Conservation (phyloP, 2,329 filamentous ascomycete species). For the Fusarium sp. region DNA sequence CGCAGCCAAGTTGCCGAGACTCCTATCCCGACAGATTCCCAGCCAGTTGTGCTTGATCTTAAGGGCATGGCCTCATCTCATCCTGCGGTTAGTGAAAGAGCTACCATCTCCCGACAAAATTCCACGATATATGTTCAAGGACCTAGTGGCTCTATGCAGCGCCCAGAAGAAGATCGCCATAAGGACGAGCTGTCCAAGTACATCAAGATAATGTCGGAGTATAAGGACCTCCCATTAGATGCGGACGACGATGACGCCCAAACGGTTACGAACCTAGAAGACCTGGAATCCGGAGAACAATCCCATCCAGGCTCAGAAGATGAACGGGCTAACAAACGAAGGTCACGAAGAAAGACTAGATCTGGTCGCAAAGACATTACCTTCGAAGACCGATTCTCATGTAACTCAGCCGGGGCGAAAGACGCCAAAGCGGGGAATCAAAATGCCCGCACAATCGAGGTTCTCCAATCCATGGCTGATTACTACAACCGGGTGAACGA, state of each 20-base stretch:
- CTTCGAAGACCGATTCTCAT: conserved; percentile 65
- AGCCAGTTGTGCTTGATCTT: conserved; percentile 44
- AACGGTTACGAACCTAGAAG: conserved; percentile 27
- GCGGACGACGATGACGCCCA: conserved; percentile 60
- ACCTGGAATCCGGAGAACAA: conserved; percentile 25
- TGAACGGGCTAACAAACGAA: conserved; percentile 30
- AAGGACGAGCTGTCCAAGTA: conserved; percentile 71
- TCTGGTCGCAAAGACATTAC: conserved; percentile 45
- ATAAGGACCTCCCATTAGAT: conserved; percentile 69
- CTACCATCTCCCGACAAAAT: not conserved
- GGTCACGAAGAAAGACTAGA: conserved; percentile 37
- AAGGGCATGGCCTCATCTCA: conserved; percentile 14
- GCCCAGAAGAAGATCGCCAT: not conserved
- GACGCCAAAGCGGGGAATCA: conserved; percentile 66
- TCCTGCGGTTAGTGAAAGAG: not conserved
- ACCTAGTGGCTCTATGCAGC: not conserved
- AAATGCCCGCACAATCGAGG: conserved; percentile 79
- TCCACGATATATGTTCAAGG: not conserved
- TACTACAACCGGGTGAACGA: conserved; percentile 83
- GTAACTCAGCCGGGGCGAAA: conserved; percentile 64
- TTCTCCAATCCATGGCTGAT: conserved; percentile 81
- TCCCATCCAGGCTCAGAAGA: conserved; percentile 40
- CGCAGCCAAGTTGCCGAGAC: conserved; percentile 33
- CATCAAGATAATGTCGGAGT: conserved; percentile 71
- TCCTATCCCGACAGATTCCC: conserved; percentile 39